Percentiles rank a stretch among this genome's conserved stretches.
These are phyloP conservation scores for Penicillium arizonense DNA, from an alignment of 495 filamentous ascomycete species.

Conservation along the genomic window DNA sequence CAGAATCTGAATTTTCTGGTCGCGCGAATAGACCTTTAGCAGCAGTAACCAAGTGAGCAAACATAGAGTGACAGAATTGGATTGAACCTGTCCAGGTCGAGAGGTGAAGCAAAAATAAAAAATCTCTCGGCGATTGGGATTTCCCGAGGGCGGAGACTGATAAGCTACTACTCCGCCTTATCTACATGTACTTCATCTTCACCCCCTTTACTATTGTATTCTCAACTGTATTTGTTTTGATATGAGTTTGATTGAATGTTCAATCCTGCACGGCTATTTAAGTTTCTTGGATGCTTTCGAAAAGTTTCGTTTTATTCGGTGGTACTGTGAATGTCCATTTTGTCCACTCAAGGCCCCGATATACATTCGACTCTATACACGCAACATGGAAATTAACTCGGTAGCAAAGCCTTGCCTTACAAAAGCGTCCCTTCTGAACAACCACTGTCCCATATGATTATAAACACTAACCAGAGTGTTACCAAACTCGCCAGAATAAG, in stretches of 20 bases:
- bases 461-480: conserved; percentile 1
- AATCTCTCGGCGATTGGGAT: conserved; percentile 35
- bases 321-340: too few species aligned
- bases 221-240: too few species aligned
- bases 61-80: conserved; percentile 35
- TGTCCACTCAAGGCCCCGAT: too few species aligned
- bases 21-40: conserved; percentile 44
- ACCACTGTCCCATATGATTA: neutral
- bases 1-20: conserved; percentile 21
- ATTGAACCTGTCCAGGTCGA: neutral
- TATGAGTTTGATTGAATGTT: too few species aligned
- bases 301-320: too few species aligned
- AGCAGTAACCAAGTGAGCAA: conserved; percentile 42
- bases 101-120: conserved; percentile 31
- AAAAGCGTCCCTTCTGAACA: conserved; percentile 2
- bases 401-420: neutral
- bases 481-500: conserved; percentile 11
- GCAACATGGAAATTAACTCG: too few species aligned
- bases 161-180: conserved; percentile 4
- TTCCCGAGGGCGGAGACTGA: conserved; percentile 30
- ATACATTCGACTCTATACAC: too few species aligned
- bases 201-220: neutral
- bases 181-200: neutral
- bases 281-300: too few species aligned
- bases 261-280: too few species aligned